Percentiles rank a stretch among this genome's conserved stretches.
Conservation (phyloP, 495 filamentous ascomycete genomes). For the Amphirosellinia nigrospora region DNA sequence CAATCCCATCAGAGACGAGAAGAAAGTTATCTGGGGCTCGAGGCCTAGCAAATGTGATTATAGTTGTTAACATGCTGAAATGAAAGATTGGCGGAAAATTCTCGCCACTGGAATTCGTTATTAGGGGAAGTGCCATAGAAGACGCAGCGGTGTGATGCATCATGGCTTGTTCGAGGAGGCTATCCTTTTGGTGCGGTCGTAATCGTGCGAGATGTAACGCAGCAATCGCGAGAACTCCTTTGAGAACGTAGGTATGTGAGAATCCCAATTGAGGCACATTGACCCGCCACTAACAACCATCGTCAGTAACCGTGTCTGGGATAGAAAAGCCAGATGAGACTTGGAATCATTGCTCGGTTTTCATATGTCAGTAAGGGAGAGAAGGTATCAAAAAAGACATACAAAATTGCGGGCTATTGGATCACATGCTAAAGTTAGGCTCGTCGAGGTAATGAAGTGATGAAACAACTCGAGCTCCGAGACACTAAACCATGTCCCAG, state of each 20-base stretch:
- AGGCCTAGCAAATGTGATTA: conserved; percentile 56
- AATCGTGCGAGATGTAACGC: conserved; percentile 56
- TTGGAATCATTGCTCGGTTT: background rate
- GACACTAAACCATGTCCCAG: conserved; percentile 27
- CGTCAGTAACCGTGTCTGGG: background rate
- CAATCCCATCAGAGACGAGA: conserved; percentile 44
- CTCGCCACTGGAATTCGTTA: conserved; percentile 52
- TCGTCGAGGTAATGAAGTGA: conserved; percentile 35
- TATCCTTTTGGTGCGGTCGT: conserved; percentile 42
- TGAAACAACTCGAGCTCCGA: conserved; percentile 39
- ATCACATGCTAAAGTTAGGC: conserved; percentile 31
- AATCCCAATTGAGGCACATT: conserved; percentile 56
- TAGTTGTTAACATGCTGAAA: conserved; percentile 58
- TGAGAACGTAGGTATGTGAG: conserved; percentile 55
- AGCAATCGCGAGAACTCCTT: conserved; percentile 57
- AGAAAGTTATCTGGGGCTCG: conserved; percentile 48
- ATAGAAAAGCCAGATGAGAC: background rate
- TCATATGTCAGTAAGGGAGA: background rate
- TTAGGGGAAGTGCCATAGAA: conserved; percentile 50
- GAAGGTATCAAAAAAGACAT: background rate
- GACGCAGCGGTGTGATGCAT: conserved; percentile 56
- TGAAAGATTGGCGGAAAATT: conserved; percentile 60
- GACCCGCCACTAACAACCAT: conserved; percentile 30
- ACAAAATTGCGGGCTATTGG: conserved; percentile 31
- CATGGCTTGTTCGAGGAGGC: conserved; percentile 54